These are phyloP conservation scores for Colletotrichum plurivorum DNA, from an alignment of 2,329 filamentous ascomycete species.

Conservation along the genomic window DNA sequence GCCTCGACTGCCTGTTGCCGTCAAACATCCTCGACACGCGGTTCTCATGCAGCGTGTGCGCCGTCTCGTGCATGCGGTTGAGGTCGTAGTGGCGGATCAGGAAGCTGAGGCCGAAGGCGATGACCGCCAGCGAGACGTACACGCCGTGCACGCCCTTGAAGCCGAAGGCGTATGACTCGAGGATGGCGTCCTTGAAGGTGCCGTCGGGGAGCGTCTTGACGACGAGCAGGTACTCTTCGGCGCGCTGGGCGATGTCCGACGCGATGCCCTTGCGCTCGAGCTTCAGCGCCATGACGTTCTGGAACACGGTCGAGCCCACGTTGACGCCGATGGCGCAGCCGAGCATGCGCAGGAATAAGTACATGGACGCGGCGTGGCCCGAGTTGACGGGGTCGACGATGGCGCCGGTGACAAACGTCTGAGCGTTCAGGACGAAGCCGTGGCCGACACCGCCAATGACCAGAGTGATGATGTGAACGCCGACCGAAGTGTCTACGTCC, in stretches of 20 bases:
- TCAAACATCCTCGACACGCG: slow-evolving; percentile 31
- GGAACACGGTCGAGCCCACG: slow-evolving; percentile 42
- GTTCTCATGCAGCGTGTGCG: slow-evolving; percentile 34
- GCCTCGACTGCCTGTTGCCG: background rate
- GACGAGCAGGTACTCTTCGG: slow-evolving; percentile 36
- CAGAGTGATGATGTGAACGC: slow-evolving; percentile 39
- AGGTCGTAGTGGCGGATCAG: slow-evolving; percentile 39
- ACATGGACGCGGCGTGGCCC: slow-evolving; percentile 42
- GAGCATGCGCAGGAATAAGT: slow-evolving; percentile 42
- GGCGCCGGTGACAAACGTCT: slow-evolving; percentile 44
- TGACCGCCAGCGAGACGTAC: slow-evolving; percentile 31
- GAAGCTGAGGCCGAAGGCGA: slow-evolving; percentile 36
- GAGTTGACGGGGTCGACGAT: slow-evolving; percentile 38
- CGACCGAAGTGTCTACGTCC: slow-evolving; percentile 33
- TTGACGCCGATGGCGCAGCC: slow-evolving; percentile 42
- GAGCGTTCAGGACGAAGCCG: slow-evolving; percentile 43
- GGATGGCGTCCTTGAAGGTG: slow-evolving; percentile 35
- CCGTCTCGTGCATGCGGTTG: slow-evolving; percentile 37
- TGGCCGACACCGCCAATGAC: slow-evolving; percentile 42
- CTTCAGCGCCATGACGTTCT: slow-evolving; percentile 43
- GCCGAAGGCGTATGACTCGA: slow-evolving; percentile 36
- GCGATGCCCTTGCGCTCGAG: slow-evolving; percentile 37
- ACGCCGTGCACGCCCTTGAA: slow-evolving; percentile 40
- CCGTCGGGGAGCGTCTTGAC: slow-evolving; percentile 35
- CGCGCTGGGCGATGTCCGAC: slow-evolving; percentile 32